phyloP scores from a whole-genome alignment of 2,329 filamentous ascomycete genomes.

The Fusarium sp. region DNA sequence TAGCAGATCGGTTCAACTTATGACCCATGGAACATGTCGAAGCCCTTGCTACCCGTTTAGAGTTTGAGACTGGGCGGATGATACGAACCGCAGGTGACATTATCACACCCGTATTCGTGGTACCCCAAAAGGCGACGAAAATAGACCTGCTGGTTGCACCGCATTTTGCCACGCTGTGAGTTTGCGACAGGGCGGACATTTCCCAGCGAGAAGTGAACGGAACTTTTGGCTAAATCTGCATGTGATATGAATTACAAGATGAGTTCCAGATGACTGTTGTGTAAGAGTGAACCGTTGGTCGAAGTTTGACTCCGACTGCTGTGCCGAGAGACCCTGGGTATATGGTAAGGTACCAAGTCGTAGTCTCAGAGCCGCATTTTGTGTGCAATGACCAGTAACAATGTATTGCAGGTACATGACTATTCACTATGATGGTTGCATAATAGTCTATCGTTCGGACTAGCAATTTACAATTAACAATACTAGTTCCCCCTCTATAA shows the following conservation, averaged over 20 bases:
- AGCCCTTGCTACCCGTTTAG: neutral
- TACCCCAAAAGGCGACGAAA: neutral
- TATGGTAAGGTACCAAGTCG: no score
- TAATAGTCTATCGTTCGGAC: neutral
- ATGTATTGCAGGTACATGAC: neutral
- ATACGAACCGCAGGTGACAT: slow-evolving; percentile 6
- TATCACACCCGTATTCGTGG: neutral
- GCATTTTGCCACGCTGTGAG: no score
- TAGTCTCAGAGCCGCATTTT: neutral
- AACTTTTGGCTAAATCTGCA: neutral
- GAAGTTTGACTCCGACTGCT: neutral
- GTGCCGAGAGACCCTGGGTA: neutral
- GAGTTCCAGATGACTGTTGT: neutral
- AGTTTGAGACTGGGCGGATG: slow-evolving; percentile 1
- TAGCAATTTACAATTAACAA: no score
- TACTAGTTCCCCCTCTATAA: no score
- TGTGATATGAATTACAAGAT: neutral
- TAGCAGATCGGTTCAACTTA: neutral
- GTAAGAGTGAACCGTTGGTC: neutral
- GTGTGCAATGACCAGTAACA: neutral
- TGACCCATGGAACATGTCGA: neutral
- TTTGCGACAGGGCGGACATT: neutral
- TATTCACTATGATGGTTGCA: neutral
- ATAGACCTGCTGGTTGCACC: neutral
- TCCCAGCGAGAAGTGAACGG: neutral